Conservation (phyloP, 75 land plant species). For the Picea glauca region DNA sequence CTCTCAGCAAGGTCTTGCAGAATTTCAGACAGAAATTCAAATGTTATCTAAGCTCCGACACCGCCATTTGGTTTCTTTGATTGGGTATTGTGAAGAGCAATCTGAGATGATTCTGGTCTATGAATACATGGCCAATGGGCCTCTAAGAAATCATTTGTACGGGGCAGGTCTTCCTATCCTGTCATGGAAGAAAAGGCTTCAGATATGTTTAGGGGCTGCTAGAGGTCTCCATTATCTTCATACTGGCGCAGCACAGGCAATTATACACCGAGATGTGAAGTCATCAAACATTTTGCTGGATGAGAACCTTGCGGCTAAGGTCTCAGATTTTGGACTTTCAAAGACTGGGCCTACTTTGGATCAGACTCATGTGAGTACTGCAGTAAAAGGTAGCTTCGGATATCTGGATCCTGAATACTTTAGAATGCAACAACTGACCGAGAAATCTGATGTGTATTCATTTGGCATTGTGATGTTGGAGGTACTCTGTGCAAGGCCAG, state of each 20-base stretch:
- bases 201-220: slow-evolving; percentile 87
- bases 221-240: slow-evolving; percentile 88
- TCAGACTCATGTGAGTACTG: slow-evolving; percentile 58
- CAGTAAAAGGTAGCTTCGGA: slow-evolving; percentile 57
- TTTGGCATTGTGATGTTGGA: slow-evolving; percentile 92
- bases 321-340: slow-evolving; percentile 87
- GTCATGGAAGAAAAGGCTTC: slow-evolving; percentile 80
- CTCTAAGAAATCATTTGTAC: slow-evolving; percentile 80
- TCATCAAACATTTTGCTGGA: slow-evolving; percentile 86
- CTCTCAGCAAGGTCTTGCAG: slow-evolving; percentile 84
- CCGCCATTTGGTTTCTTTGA: slow-evolving; percentile 83
- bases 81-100: slow-evolving; percentile 90
- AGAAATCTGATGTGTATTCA: slow-evolving; percentile 88
- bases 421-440: slow-evolving; percentile 47
- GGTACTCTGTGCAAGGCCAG: slow-evolving; percentile 80
- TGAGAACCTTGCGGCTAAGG: slow-evolving; percentile 79
- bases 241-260: slow-evolving; percentile 72
- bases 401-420: slow-evolving; percentile 58
- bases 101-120: slow-evolving; percentile 94
- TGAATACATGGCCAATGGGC: slow-evolving; percentile 88
- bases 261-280: slow-evolving; percentile 92
- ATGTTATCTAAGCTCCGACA: slow-evolving; percentile 85
- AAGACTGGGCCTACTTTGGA: slow-evolving; percentile 74
- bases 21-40: slow-evolving; percentile 88
- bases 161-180: slow-evolving; percentile 71